A percentile compares a stretch with the other conserved stretches of the same genome.
phyloP scores from a whole-genome alignment of 176 grass and related monocot genomes.

The Triticum urartu region DNA sequence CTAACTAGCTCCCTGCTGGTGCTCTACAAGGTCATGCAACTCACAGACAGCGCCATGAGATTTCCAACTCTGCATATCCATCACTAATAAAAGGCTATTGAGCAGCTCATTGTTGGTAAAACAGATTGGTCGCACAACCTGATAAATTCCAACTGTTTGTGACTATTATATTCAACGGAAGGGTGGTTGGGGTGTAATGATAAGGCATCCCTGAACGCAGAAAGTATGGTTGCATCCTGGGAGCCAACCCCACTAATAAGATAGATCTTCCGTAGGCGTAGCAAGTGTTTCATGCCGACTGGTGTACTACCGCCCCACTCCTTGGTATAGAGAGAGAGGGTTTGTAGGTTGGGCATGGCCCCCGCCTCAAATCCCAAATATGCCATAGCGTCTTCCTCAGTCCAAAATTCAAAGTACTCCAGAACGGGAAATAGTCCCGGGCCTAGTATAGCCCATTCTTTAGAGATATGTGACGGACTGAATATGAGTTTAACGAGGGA shows the following conservation, averaged over 20 bases:
- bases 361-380: neutral
- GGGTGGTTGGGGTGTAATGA: neutral
- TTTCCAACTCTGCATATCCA: too few species aligned
- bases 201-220: neutral
- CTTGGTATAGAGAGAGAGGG: fast-evolving
- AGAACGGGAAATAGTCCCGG: neutral
- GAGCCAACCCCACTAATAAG: too few species aligned
- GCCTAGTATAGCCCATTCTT: neutral
- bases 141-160: too few species aligned
- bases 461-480: neutral
- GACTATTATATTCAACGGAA: neutral
- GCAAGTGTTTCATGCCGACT: neutral
- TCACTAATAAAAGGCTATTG: too few species aligned
- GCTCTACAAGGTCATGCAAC: too few species aligned
- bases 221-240: neutral
- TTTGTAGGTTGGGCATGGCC: neutral
- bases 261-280: neutral
- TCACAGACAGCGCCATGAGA: too few species aligned
- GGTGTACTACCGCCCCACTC: neutral
- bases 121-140: too few species aligned
- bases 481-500: neutral
- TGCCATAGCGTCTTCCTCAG: neutral
- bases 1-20: too few species aligned
- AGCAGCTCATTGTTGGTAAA: too few species aligned
- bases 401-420: neutral